These are phyloP conservation scores for Fusarium pseudocircinatum DNA, from an alignment of 2,329 filamentous ascomycete genomes.

Conservation along the genomic window DNA sequence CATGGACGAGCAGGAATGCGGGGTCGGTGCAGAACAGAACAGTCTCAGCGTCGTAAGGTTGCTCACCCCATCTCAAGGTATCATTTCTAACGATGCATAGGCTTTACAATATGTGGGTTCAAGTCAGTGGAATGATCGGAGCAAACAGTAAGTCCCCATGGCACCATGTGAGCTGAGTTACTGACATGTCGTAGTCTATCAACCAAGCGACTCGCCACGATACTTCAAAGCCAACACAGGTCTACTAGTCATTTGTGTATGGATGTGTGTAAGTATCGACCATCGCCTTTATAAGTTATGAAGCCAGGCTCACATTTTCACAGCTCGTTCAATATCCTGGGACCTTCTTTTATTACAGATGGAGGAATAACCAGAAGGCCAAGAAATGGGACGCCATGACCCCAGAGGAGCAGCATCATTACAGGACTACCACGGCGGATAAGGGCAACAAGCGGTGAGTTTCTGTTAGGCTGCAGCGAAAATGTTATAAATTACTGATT, in stretches of 20 bases:
- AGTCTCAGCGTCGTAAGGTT: constrained; percentile 51
- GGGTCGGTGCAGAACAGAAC: constrained; percentile 58
- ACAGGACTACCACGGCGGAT: constrained; percentile 56
- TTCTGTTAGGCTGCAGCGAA: fast-evolving
- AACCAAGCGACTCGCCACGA: constrained; percentile 47
- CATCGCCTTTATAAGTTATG: fast-evolving
- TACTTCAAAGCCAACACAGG: constrained; percentile 51
- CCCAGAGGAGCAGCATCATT: constrained; percentile 52
- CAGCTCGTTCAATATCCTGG: constrained; percentile 50
- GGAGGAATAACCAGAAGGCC: constrained; percentile 50
- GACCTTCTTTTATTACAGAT: constrained; percentile 52
- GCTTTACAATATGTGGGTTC: constrained; percentile 62
- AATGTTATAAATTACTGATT: background rate
- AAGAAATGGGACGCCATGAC: constrained; percentile 52
- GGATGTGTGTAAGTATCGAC: background rate
- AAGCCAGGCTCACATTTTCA: background rate
- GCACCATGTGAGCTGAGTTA: fast-evolving
- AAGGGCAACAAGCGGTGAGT: constrained; percentile 19
- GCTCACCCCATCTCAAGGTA: background rate
- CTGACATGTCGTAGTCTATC: constrained; percentile 41
- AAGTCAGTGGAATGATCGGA: constrained; percentile 52
- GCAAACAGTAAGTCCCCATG: constrained; percentile 40
- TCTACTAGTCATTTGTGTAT: background rate
- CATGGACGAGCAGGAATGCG: background rate
- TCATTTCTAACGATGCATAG: background rate